phyloP scores from a whole-genome alignment of 1,284 basidiomycete species.

The Tilletia indica region DNA sequence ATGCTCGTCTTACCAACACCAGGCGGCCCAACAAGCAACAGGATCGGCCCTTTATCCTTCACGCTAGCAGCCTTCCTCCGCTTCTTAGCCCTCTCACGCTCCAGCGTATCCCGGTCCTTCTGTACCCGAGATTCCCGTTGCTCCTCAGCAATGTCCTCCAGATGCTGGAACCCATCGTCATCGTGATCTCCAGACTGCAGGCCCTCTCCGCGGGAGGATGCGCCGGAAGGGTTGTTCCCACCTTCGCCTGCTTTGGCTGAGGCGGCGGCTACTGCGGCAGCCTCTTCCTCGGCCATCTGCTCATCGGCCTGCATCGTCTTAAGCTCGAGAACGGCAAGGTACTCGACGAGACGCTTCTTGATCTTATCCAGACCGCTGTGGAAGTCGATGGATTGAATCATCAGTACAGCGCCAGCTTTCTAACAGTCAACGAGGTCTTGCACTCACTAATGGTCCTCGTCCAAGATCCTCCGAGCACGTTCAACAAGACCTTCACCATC shows the following conservation, averaged over 20 bases:
- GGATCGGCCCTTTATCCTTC: constrained; percentile 69
- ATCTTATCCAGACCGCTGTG: constrained; percentile 58
- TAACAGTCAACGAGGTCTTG: background rate
- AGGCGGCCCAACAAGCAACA: constrained; percentile 64
- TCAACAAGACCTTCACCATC: constrained; percentile 46
- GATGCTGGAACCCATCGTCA: constrained; percentile 15
- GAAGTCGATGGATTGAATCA: too few relatives aligned
- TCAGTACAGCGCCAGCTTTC: too few relatives aligned
- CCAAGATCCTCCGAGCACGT: constrained; percentile 52
- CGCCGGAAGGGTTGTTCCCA: constrained; percentile 17
- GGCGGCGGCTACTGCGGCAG: constrained; percentile 27
- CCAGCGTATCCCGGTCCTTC: constrained; percentile 5
- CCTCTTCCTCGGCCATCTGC: constrained; percentile 31
- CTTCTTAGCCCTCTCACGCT: constrained; percentile 30
- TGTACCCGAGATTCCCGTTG: constrained; percentile 21
- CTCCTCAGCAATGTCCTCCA: constrained; percentile 15
- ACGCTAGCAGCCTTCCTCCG: constrained; percentile 38
- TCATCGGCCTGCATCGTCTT: constrained; percentile 53
- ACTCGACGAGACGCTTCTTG: constrained; percentile 59
- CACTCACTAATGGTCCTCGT: constrained; percentile 55
- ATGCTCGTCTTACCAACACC: constrained; percentile 55
- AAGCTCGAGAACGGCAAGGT: constrained; percentile 58
- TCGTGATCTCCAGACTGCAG: constrained; percentile 18
- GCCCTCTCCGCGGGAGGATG: constrained; percentile 15
- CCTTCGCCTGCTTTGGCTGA: constrained; percentile 24